A percentile compares a stretch with the other conserved stretches of the same genome.
These are phyloP conservation scores for Ophiostoma triangulosporum DNA, from an alignment of 2,329 filamentous ascomycete species.

Conservation along the genomic window DNA sequence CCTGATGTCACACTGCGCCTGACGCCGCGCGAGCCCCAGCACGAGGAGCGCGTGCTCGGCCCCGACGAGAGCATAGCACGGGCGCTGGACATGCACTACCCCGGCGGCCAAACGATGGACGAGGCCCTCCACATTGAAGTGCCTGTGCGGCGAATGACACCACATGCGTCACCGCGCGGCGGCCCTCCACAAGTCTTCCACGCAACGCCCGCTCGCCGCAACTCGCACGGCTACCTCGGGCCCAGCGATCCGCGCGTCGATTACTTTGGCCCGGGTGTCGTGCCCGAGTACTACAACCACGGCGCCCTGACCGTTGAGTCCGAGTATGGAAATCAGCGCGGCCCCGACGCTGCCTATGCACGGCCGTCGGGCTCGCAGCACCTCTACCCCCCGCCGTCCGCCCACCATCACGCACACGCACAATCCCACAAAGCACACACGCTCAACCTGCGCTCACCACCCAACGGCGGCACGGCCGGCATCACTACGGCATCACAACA, in stretches of 20 bases:
- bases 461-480: neutral
- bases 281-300: slow-evolving; percentile 5
- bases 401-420: slow-evolving; percentile 3
- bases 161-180: slow-evolving; percentile 61
- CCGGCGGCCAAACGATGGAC: slow-evolving; percentile 73
- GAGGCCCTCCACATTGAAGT: slow-evolving; percentile 89
- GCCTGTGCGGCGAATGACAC: slow-evolving; percentile 43
- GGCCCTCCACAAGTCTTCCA: slow-evolving; percentile 27
- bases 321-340: slow-evolving; percentile 6
- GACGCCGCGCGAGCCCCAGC: slow-evolving; percentile 47
- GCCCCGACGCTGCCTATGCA: neutral
- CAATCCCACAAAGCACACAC: neutral
- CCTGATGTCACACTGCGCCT: slow-evolving; percentile 79
- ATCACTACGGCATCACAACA: neutral
- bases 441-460: slow-evolving; percentile 4
- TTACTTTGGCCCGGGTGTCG: slow-evolving; percentile 59
- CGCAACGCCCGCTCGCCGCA: neutral
- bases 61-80: slow-evolving; percentile 75
- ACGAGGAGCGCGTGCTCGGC: slow-evolving; percentile 55
- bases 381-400: slow-evolving; percentile 15
- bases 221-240: neutral
- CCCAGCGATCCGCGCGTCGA: slow-evolving; percentile 30
- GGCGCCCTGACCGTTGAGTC: slow-evolving; percentile 1
- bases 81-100: slow-evolving; percentile 70
- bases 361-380: neutral